A percentile compares a stretch with the other conserved stretches of the same genome.
Evolutionary conservation across 2,329 filamentous ascomycete species (phyloP).

Genomic region (Paracorniculantispora psalliotae): DNA sequence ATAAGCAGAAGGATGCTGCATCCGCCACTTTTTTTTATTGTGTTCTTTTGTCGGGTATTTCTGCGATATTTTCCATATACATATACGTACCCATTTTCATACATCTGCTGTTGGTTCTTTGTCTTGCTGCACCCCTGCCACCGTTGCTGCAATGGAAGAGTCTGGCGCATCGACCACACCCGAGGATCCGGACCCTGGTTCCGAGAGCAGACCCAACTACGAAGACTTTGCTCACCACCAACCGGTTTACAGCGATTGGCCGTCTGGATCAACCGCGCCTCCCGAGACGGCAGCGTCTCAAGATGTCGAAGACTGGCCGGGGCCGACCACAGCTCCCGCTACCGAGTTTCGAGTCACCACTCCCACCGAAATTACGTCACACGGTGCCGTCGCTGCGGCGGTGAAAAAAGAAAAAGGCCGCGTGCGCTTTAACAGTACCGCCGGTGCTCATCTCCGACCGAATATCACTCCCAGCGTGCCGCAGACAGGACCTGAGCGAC

Average conservation of each 20-base stretch:
- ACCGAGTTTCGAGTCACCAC: not conserved
- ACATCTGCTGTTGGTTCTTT: not conserved
- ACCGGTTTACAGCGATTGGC: slow-evolving; percentile 10
- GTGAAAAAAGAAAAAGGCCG: slow-evolving; percentile 41
- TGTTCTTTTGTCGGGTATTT: not conserved
- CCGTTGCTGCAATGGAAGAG: slow-evolving; percentile 8
- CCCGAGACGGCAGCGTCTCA: slow-evolving; percentile 7
- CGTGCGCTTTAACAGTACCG: slow-evolving; percentile 45
- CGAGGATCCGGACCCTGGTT: slow-evolving; percentile 12
- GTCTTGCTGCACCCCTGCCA: not conserved
- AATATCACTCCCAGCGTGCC: slow-evolving; percentile 17
- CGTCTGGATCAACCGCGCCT: not conserved
- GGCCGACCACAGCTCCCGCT: slow-evolving; percentile 3
- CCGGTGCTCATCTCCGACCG: slow-evolving; percentile 27
- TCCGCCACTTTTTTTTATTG: not conserved
- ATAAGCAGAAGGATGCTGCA: not conserved
- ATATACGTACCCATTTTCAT: not conserved
- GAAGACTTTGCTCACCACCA: slow-evolving; percentile 14
- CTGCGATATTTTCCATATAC: not conserved
- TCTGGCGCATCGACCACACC: slow-evolving; percentile 7
- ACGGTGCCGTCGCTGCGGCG: slow-evolving; percentile 17
- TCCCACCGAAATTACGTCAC: not conserved
- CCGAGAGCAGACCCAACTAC: slow-evolving; percentile 10
- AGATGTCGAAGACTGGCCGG: slow-evolving; percentile 9
- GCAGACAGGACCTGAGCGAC: slow-evolving; percentile 17